Evolutionary conservation across 768 basidiomycete species (phyloP).

Genomic region (Kwoniella mangroviensis): DNA sequence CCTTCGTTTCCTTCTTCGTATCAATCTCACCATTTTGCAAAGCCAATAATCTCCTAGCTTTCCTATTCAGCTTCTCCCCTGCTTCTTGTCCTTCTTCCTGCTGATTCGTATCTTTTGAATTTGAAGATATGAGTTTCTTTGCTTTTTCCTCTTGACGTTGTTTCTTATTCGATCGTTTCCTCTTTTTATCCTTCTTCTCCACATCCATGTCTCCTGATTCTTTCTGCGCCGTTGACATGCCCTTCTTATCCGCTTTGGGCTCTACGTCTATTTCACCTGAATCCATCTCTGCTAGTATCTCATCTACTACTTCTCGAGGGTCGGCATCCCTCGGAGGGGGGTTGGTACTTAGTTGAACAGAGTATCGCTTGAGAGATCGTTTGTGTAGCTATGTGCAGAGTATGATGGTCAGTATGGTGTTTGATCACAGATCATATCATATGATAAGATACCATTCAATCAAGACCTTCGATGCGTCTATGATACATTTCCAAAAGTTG

Average conservation of each 20-base stretch:
- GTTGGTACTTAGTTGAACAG: conserved; percentile 14
- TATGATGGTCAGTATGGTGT: neutral
- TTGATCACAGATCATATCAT: neutral
- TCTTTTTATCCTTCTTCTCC: neutral
- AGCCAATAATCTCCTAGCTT: conserved; percentile 36
- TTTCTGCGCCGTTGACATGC: neutral
- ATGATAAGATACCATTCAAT: neutral
- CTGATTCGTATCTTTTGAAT: neutral
- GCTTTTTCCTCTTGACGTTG: conserved; percentile 24
- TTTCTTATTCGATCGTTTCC: conserved; percentile 12
- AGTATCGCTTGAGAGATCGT: conserved; percentile 38
- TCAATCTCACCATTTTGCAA: conserved; percentile 22
- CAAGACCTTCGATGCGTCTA: no score
- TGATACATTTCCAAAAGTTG: no score
- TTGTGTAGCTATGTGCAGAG: conserved; percentile 31
- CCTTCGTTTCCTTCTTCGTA: neutral
- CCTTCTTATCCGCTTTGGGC: neutral
- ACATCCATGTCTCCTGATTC: neutral
- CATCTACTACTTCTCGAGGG: conserved; percentile 31
- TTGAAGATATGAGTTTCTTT: neutral
- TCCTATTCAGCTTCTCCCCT: conserved; percentile 28
- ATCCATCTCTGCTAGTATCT: conserved; percentile 28
- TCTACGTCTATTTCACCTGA: neutral
- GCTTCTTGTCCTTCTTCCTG: neutral
- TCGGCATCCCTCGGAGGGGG: conserved; percentile 8